Conservation (phyloP, 2,329 filamentous ascomycete species). For the Penicillium hesseltinei region DNA sequence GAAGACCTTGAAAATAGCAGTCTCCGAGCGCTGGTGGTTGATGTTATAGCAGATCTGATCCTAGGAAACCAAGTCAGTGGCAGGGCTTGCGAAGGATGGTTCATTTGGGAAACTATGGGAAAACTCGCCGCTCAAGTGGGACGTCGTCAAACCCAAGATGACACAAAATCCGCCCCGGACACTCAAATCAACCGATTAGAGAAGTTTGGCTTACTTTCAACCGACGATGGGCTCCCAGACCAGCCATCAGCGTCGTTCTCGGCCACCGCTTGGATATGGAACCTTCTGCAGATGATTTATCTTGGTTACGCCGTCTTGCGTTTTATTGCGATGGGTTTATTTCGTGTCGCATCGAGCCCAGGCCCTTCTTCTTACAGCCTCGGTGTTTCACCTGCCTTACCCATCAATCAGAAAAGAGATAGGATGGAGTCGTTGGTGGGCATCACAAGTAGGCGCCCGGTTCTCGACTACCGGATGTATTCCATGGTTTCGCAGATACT, state of each 20-base stretch:
- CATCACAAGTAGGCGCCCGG: slow-evolving; percentile 51
- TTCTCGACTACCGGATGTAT: slow-evolving; percentile 77
- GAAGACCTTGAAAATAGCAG: slow-evolving; percentile 89
- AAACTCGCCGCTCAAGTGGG: slow-evolving; percentile 60
- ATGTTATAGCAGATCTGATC: slow-evolving; percentile 87
- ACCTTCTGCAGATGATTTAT: slow-evolving; percentile 52
- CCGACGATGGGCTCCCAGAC: slow-evolving; percentile 28
- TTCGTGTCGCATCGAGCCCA: slow-evolving; percentile 66
- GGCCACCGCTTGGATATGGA: slow-evolving; percentile 49
- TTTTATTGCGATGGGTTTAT: slow-evolving; percentile 62
- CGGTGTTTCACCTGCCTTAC: slow-evolving; percentile 27
- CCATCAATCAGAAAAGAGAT: slow-evolving; percentile 29
- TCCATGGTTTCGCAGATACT: slow-evolving; percentile 69
- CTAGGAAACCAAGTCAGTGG: slow-evolving; percentile 77
- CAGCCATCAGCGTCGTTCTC: slow-evolving; percentile 36
- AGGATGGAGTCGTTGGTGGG: slow-evolving; percentile 27
- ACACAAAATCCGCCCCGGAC: slow-evolving; percentile 13
- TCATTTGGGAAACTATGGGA: slow-evolving; percentile 79
- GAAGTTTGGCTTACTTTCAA: slow-evolving; percentile 56
- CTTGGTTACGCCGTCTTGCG: slow-evolving; percentile 62
- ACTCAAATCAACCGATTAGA: slow-evolving; percentile 49
- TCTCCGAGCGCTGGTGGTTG: slow-evolving; percentile 75
- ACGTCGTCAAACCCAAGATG: slow-evolving; percentile 15
- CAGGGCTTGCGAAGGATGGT: slow-evolving; percentile 81
- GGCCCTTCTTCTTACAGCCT: slow-evolving; percentile 32